Percentiles rank a stretch among this genome's conserved stretches.
These are phyloP conservation scores for Exserohilum turcica DNA, from an alignment of 2,329 filamentous ascomycete species.

Conservation along the genomic window DNA sequence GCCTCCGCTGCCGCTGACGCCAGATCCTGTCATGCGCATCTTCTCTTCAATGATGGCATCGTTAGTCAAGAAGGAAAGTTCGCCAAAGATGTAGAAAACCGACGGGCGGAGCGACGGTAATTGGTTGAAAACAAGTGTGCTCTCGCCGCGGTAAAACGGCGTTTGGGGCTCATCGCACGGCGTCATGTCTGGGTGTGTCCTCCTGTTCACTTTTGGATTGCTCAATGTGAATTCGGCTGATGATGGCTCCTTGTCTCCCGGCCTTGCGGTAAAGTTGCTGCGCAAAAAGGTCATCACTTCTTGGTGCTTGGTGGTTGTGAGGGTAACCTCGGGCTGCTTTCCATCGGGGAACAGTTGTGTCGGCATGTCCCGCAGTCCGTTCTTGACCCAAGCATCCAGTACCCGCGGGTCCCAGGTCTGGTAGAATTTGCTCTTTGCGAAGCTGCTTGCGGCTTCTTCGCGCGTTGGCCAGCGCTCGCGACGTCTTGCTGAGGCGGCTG, in stretches of 20 bases:
- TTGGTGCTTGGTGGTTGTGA: slow-evolving; percentile 84
- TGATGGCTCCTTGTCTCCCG: slow-evolving; percentile 53
- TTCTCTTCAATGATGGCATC: slow-evolving; percentile 61
- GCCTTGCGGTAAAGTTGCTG: slow-evolving; percentile 58
- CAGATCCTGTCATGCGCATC: slow-evolving; percentile 67
- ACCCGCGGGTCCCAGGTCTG: slow-evolving; percentile 80
- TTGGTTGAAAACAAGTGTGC: slow-evolving; percentile 59
- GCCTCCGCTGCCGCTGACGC: slow-evolving; percentile 71
- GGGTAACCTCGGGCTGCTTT: slow-evolving; percentile 62
- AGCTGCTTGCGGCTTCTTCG: slow-evolving; percentile 67
- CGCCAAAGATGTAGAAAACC: slow-evolving; percentile 68
- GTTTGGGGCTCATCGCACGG: slow-evolving; percentile 41
- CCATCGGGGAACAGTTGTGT: slow-evolving; percentile 62
- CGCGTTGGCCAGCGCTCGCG: slow-evolving; percentile 84
- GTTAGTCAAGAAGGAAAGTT: slow-evolving; percentile 59
- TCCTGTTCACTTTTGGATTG: slow-evolving; percentile 42
- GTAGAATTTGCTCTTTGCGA: slow-evolving; percentile 76
- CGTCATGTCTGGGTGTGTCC: slow-evolving; percentile 53
- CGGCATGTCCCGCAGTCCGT: slow-evolving; percentile 77
- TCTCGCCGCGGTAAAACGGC: slow-evolving; percentile 72
- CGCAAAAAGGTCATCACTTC: slow-evolving; percentile 81
- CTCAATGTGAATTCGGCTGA: slow-evolving; percentile 33
- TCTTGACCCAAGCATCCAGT: slow-evolving; percentile 71
- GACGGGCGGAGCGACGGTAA: slow-evolving; percentile 67
- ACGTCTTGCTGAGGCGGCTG: slow-evolving; percentile 69